Percentiles rank a stretch among this genome's conserved stretches.
These are phyloP conservation scores for Cymodocea nodosa DNA, from an alignment of 116 monocot genomes.

Conservation along the genomic window DNA sequence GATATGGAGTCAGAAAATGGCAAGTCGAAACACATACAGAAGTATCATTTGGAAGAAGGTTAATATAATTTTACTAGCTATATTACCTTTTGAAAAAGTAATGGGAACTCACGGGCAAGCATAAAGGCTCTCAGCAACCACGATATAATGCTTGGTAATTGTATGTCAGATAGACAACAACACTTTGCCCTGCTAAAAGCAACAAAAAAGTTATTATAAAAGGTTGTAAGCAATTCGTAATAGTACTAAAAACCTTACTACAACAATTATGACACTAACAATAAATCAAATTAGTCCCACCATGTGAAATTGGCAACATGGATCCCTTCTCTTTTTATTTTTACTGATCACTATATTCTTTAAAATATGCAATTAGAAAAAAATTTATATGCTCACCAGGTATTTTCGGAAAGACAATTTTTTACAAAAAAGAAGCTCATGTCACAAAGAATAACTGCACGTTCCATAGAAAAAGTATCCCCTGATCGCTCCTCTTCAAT, in stretches of 20 bases:
- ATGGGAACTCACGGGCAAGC: conserved; percentile 14
- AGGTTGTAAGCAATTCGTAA: too few species aligned
- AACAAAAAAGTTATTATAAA: background rate
- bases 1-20: too few species aligned
- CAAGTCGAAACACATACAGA: too few species aligned
- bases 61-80: background rate
- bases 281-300: too few species aligned
- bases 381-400: conserved; percentile 27
- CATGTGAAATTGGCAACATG: too few species aligned
- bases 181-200: conserved; percentile 9
- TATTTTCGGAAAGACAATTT: conserved; percentile 30
- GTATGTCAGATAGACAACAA: conserved; percentile 16
- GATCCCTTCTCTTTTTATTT: too few species aligned
- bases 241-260: too few species aligned
- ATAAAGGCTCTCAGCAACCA: conserved; percentile 29
- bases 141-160: conserved; percentile 9
- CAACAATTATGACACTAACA: too few species aligned
- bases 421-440: conserved; percentile 59
- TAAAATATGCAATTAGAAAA: conserved; percentile 1
- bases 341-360: too few species aligned
- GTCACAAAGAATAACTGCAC: conserved; percentile 45
- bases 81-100: conserved; percentile 26
- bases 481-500: conserved; percentile 22
- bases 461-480: conserved; percentile 40
- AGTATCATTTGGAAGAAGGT: background rate